Percentiles rank a stretch among this genome's conserved stretches.
Conservation (phyloP, 495 filamentous ascomycete species). For the Penicillium arizonense region DNA sequence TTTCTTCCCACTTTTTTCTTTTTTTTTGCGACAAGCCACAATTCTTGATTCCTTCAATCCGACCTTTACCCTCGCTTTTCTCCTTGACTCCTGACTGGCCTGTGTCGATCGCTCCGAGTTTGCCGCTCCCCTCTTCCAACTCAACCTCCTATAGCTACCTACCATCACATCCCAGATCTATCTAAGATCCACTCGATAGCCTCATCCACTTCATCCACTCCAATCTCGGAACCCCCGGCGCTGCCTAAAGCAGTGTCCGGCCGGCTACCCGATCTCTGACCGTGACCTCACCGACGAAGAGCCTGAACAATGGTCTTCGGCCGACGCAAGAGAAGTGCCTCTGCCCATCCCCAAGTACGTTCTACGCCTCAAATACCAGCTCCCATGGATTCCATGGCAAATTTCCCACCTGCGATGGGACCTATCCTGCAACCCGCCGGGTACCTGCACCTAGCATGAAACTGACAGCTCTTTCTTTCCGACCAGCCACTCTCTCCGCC, state of each 20-base stretch:
- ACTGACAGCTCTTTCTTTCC: conserved; percentile 8
- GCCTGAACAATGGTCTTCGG: conserved; percentile 48
- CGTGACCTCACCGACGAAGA: neutral
- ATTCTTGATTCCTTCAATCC: neutral
- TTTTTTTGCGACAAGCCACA: neutral
- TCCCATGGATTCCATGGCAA: neutral
- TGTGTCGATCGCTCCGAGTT: conserved; percentile 2
- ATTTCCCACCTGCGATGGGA: neutral
- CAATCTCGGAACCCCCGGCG: conserved; percentile 25
- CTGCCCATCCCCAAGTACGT: conserved; percentile 55
- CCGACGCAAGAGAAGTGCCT: conserved; percentile 46
- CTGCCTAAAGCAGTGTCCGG: conserved; percentile 29
- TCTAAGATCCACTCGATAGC: neutral
- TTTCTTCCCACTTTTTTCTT: conserved; percentile 4
- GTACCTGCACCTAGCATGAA: conserved; percentile 11
- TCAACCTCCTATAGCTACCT: conserved; percentile 5
- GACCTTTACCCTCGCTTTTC: neutral
- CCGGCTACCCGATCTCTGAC: conserved; percentile 13
- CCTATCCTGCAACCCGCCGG: conserved; percentile 1
- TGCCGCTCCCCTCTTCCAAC: neutral
- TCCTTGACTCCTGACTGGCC: conserved; percentile 4
- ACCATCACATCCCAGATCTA: conserved; percentile 10
- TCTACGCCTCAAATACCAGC: conserved; percentile 5
- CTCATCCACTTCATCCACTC: conserved; percentile 7
- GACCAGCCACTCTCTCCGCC: conserved; percentile 53